A percentile compares a stretch with the other conserved stretches of the same genome.
These are phyloP conservation scores for Zygotorulaspora chibaensis DNA, from an alignment of 805 yeast species.

Conservation along the genomic window DNA sequence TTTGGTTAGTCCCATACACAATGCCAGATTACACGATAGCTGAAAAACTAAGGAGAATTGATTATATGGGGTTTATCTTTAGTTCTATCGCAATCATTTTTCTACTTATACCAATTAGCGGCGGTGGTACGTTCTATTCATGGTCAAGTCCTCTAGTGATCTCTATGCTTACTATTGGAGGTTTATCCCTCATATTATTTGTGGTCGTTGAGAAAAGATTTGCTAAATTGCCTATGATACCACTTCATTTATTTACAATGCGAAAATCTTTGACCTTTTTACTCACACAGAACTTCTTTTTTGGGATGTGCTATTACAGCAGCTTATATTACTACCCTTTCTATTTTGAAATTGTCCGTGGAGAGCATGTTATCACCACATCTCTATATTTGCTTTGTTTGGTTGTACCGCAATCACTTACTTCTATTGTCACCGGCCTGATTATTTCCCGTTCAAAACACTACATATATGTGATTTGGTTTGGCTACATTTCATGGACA, in stretches of 20 bases:
- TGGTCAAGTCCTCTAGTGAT: background rate
- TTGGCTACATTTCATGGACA: background rate
- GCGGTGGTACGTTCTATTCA: background rate
- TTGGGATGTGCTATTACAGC: background rate
- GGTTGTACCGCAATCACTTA: background rate
- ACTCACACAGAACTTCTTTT: background rate
- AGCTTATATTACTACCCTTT: background rate
- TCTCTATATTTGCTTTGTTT: background rate
- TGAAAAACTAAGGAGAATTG: background rate
- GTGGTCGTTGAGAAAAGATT: background rate
- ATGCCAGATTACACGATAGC: background rate
- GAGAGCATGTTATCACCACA: background rate
- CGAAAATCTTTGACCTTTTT: background rate
- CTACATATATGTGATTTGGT: background rate
- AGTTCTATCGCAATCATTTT: background rate
- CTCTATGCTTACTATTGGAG: background rate
- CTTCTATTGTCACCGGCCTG: background rate
- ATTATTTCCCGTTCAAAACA: background rate
- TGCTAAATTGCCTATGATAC: background rate
- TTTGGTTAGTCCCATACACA: background rate
- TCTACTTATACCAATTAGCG: background rate
- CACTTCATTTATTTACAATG: background rate
- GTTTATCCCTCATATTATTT: background rate
- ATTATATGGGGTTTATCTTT: background rate
- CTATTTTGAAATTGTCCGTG: background rate